These are phyloP conservation scores for Coelastrella sp. DNA, from an alignment of 139 green algal species.

Conservation along the genomic window DNA sequence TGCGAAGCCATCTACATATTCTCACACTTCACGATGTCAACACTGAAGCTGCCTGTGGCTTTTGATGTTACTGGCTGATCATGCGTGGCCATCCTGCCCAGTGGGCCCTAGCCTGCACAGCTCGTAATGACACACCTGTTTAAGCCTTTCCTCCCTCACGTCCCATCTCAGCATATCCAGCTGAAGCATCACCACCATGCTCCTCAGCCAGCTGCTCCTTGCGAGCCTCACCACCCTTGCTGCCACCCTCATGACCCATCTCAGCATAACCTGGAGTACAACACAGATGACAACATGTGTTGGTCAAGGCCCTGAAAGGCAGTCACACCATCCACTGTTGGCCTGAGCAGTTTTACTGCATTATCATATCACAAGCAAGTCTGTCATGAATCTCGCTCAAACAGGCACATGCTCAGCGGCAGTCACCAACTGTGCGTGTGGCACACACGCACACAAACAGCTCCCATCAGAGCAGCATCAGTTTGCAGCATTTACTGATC, in stretches of 20 bases:
- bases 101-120: too few species aligned
- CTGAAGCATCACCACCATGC: slow-evolving; percentile 14
- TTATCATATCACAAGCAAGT: too few species aligned
- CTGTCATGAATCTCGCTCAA: too few species aligned
- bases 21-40: too few species aligned
- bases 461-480: too few species aligned
- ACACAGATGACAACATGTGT: not conserved
- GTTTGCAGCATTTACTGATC: too few species aligned
- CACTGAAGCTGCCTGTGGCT: not conserved
- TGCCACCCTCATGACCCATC: slow-evolving; percentile 14
- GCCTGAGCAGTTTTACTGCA: too few species aligned
- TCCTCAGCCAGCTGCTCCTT: slow-evolving; percentile 43
- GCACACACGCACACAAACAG: too few species aligned
- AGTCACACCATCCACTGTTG: too few species aligned
- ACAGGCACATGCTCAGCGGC: too few species aligned
- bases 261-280: not conserved
- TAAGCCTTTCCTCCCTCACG: slow-evolving; percentile 1
- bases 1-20: not conserved
- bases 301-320: not conserved
- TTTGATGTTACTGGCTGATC: not conserved
- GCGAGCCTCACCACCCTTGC: slow-evolving; percentile 32
- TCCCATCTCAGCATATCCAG: slow-evolving; percentile 45
- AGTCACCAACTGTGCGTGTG: too few species aligned
- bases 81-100: not conserved
- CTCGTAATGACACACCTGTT: not conserved